Conservation (phyloP, 2,329 filamentous ascomycete species). For the Pseudogymnoascus sp. region DNA sequence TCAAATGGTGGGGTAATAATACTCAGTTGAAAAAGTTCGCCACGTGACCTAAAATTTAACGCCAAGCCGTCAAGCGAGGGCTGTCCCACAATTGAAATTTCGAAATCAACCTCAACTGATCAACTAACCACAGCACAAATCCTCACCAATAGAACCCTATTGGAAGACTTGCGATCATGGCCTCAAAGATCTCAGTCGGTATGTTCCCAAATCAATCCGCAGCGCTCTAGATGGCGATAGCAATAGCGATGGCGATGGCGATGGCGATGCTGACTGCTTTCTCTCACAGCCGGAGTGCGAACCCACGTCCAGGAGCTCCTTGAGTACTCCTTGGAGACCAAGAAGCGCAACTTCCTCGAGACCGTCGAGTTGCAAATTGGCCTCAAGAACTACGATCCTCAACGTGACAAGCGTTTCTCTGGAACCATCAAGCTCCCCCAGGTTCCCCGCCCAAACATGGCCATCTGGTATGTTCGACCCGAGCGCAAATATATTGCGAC, state of each 20-base stretch:
- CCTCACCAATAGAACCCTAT: conserved; percentile 68
- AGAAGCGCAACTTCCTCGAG: conserved; percentile 98
- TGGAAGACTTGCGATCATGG: conserved; percentile 82
- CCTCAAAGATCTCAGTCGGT: conserved; percentile 76
- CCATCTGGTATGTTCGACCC: conserved; percentile 57
- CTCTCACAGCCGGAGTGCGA: conserved; percentile 80
- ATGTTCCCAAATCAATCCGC: conserved; percentile 25
- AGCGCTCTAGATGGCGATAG: background rate
- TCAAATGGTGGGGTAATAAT: background rate
- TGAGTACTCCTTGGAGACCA: conserved; percentile 88
- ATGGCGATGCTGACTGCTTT: conserved; percentile 18
- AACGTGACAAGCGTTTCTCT: conserved; percentile 99
- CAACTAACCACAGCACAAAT: conserved; percentile 31
- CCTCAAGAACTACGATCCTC: conserved; percentile 97
- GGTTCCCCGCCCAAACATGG: conserved; percentile 86
- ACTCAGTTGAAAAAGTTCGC: background rate
- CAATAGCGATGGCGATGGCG: conserved; percentile 5
- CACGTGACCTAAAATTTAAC: background rate
- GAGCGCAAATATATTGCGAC: conserved; percentile 11
- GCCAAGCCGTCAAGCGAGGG: conserved; percentile 8
- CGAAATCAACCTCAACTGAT: background rate
- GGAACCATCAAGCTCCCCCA: conserved; percentile 94
- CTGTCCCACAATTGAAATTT: conserved; percentile 10
- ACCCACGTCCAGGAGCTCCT: conserved; percentile 88
- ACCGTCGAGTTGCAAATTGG: conserved; percentile 88